Evolutionary conservation across 1,284 basidiomycete genomes (phyloP), one percentile per base, ranked within the genome.

Genomic region (Apiotrichum gracile): DNA sequence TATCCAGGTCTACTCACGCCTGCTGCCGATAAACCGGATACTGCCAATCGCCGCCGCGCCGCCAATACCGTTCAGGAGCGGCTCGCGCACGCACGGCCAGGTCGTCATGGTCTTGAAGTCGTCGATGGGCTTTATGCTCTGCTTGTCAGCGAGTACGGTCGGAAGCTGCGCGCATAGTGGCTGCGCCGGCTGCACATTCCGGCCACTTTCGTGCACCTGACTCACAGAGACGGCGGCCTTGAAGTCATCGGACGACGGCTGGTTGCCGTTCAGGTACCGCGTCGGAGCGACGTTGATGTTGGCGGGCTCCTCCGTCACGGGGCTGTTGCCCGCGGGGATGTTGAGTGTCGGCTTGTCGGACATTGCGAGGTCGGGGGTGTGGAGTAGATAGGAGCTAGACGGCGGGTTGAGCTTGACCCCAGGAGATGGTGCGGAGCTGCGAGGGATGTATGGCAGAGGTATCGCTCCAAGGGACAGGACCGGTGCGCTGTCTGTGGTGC

Each of bases 61-160:
- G 8, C 61, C 68, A 25, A 76, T 75, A n/a, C 70, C 73, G 54
- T 70, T 70, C 33, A 76, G 55, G 50, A 73, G 55, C 56, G 66
- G 66, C 38, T 66, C 64, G 43, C 75, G 56, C n/a, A 67, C 61
- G 49, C 74, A 73, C 27, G 74, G 73, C 44, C 70, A 63, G 39
- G 61, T 47, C 10, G 65, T 68, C 29, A 73, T 66, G 43, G 63
- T 61, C 47, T 63, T 51, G 24, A 69, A 51, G 52, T 66, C 63
- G 13, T 62, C 45, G 4, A 49, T n/a, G 5, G 47, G 25, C 16
- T 40, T 29, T 31, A 54, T 50, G 13, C 45, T 38, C 55, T 61
- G 42, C 2, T 6, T 6, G 39, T 51, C 27, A 53, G 51, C 35
- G 38, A 38, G 21, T 33, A 26, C 25, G n/a, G n/a, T n/a, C n/a